phyloP scores from a whole-genome alignment of 1,139 yeast genomes.

The Saccharomyces hybrid region DNA sequence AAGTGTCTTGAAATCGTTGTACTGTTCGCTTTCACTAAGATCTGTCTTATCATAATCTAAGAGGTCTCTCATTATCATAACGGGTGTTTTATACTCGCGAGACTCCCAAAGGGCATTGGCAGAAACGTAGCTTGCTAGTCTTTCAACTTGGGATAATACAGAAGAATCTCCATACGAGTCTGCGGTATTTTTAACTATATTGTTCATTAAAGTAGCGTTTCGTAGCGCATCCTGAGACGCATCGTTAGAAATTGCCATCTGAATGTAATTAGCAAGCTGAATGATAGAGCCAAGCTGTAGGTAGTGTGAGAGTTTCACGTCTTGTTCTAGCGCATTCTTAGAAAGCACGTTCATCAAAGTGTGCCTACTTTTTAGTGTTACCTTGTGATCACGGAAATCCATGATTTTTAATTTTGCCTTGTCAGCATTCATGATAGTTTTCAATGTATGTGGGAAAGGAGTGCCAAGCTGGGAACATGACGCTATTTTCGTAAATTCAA shows the following conservation, averaged over 20 bases:
- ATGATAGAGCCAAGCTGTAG: slow-evolving; percentile 2
- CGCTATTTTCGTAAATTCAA: background rate
- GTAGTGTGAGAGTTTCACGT: background rate
- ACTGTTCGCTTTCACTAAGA: slow-evolving; percentile 1
- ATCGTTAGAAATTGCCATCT: slow-evolving; percentile 13
- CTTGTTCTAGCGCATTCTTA: background rate
- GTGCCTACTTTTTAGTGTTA: slow-evolving; percentile 16
- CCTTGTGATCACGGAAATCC: slow-evolving; percentile 15
- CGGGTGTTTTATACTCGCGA: slow-evolving; percentile 19
- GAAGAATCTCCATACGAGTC: background rate
- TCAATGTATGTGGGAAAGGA: background rate
- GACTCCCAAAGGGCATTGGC: slow-evolving; percentile 21
- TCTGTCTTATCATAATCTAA: slow-evolving; percentile 6
- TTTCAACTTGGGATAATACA: background rate
- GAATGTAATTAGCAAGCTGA: slow-evolving; percentile 12
- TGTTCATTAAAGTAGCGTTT: slow-evolving; percentile 14
- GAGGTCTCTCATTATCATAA: slow-evolving; percentile 14
- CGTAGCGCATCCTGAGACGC: slow-evolving; percentile 23
- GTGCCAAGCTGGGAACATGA: background rate
- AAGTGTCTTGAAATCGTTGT: slow-evolving; percentile 16
- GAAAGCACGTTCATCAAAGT: slow-evolving; percentile 10
- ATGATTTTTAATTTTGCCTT: slow-evolving; percentile 4
- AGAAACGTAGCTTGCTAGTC: slow-evolving; percentile 9
- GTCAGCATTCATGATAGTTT: slow-evolving; percentile 5
- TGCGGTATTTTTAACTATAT: slow-evolving; percentile 2